phyloP scores from a whole-genome alignment of 2,329 filamentous ascomycete genomes.

The Elsinoe fawcettii region DNA sequence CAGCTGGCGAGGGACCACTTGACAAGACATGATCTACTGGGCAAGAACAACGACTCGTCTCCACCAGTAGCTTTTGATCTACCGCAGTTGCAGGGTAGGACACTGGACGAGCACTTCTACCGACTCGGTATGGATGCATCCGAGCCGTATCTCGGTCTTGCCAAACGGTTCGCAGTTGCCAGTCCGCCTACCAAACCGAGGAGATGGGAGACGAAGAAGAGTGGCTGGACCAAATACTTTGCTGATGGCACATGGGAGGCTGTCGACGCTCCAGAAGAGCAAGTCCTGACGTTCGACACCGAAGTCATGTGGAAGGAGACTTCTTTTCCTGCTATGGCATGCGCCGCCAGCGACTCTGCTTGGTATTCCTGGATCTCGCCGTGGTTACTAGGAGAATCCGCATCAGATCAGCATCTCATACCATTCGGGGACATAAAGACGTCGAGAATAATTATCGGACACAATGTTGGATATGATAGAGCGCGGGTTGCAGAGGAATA shows the following conservation, averaged over 20 bases:
- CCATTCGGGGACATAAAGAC: conserved; percentile 70
- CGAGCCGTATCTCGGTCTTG: conserved; percentile 69
- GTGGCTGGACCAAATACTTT: conserved; percentile 93
- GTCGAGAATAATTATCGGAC: conserved; percentile 75
- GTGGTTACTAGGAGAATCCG: conserved; percentile 79
- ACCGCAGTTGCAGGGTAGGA: conserved; percentile 67
- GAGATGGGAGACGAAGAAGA: conserved; percentile 62
- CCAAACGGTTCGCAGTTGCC: conserved; percentile 63
- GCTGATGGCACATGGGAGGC: conserved; percentile 62
- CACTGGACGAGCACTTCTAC: conserved; percentile 89
- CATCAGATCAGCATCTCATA: conserved; percentile 70
- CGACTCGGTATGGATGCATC: conserved; percentile 78
- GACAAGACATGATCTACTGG: conserved; percentile 73
- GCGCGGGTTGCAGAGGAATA: conserved; percentile 88
- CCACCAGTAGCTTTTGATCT: conserved; percentile 77
- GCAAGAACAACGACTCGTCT: conserved; percentile 73
- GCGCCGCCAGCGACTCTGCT: conserved; percentile 75
- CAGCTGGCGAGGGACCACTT: conserved; percentile 76
- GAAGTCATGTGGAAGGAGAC: conserved; percentile 95
- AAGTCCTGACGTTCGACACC: conserved; percentile 85
- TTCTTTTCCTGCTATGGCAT: conserved; percentile 92
- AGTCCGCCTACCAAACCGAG: conserved; percentile 54
- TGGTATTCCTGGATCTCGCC: conserved; percentile 99
- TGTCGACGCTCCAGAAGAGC: conserved; percentile 69
- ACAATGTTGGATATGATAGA: conserved; percentile 93